These are phyloP conservation scores for Aegilops longissima DNA, from an alignment of 176 grass and related monocot species.

Conservation along the genomic window DNA sequence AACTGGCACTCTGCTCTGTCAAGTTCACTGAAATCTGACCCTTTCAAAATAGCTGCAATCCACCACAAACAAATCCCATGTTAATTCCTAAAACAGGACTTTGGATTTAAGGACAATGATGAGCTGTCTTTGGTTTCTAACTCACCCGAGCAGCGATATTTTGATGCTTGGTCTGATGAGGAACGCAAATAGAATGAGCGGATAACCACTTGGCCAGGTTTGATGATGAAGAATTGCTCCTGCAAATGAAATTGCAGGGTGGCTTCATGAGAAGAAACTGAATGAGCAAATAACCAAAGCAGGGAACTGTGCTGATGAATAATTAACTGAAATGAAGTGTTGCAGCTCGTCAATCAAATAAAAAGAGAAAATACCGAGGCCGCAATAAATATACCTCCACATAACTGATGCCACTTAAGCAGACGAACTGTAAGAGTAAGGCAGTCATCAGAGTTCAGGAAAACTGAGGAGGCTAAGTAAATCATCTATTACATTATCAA, in stretches of 20 bases:
- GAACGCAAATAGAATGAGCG: constrained; percentile 57
- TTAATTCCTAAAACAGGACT: constrained; percentile 1
- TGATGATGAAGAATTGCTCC: constrained; percentile 91
- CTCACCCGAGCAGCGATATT: constrained; percentile 67
- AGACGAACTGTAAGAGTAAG: constrained; percentile 70
- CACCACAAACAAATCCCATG: constrained; percentile 9
- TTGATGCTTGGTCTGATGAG: constrained; percentile 64
- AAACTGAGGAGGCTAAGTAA: constrained; percentile 6
- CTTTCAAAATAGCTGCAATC: constrained; percentile 84
- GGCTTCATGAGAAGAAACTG: background rate
- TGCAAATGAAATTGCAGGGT: constrained; percentile 37
- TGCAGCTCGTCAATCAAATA: background rate
- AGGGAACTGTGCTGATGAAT: background rate
- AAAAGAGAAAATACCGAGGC: background rate
- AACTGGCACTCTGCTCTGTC: constrained; percentile 73
- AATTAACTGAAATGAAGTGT: background rate
- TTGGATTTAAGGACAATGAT: background rate
- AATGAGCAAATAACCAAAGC: background rate
- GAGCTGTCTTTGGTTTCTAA: constrained; percentile 13
- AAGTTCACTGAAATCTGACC: constrained; percentile 64
- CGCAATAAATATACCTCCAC: constrained; percentile 59
- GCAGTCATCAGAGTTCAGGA: background rate
- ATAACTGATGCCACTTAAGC: constrained; percentile 59
- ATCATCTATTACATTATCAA: background rate
- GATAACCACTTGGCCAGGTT: constrained; percentile 51